Conservation (phyloP, 345 rosid genomes). For the Boechera stricta region DNA sequence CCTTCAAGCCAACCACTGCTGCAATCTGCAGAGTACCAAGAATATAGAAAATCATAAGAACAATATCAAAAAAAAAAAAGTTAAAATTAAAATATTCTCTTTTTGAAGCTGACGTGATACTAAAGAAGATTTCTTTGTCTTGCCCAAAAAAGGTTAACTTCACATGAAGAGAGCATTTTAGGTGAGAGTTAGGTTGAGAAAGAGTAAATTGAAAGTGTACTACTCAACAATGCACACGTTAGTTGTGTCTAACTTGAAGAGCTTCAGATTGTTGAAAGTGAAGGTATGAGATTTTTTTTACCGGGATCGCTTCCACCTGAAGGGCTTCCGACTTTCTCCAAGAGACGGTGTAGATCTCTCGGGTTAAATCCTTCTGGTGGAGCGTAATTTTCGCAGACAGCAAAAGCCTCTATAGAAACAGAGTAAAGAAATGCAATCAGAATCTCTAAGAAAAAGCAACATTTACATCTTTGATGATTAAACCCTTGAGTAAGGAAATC, state of each 20-base stretch:
- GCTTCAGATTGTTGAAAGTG: slow-evolving; percentile 11
- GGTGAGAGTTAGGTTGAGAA: slow-evolving; percentile 41
- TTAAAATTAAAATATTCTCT: neutral
- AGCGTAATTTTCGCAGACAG: slow-evolving; percentile 91
- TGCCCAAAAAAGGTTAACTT: slow-evolving; percentile 19
- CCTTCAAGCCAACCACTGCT: slow-evolving; percentile 93
- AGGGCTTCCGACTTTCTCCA: slow-evolving; percentile 92
- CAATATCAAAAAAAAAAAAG: neutral
- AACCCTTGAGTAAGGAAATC: slow-evolving; percentile 36
- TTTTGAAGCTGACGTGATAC: slow-evolving; percentile 27
- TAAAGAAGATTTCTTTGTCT: slow-evolving; percentile 22
- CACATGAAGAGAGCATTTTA: slow-evolving; percentile 40
- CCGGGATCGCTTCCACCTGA: slow-evolving; percentile 88
- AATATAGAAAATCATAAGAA: slow-evolving; percentile 12
- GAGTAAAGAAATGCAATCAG: slow-evolving; percentile 31
- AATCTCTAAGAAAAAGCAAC: slow-evolving; percentile 5
- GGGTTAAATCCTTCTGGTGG: slow-evolving; percentile 92
- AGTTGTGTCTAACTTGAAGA: slow-evolving; percentile 38
- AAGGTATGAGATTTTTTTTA: slow-evolving; percentile 39
- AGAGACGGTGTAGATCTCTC: slow-evolving; percentile 73
- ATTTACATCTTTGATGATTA: slow-evolving; percentile 28
- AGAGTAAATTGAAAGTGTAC: slow-evolving; percentile 37
- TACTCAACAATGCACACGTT: slow-evolving; percentile 35
- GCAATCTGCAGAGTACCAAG: slow-evolving; percentile 65
- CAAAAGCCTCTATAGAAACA: slow-evolving; percentile 80